These are phyloP conservation scores for Sporodiniella umbellata DNA, from an alignment of 371 early-diverging fungal species.

Conservation along the genomic window DNA sequence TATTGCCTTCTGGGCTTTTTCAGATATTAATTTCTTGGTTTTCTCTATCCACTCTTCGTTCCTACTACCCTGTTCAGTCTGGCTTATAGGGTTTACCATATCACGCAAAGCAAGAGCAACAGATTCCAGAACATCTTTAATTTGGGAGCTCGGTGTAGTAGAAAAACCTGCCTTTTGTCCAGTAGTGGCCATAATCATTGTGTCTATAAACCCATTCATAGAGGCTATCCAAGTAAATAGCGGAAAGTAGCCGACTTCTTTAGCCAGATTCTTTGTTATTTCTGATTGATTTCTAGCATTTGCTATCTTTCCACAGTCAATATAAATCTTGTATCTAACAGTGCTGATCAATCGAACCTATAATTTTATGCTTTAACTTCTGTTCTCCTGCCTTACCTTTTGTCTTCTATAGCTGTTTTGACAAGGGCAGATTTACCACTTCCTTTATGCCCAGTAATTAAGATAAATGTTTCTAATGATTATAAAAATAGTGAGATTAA, in stretches of 20 bases:
- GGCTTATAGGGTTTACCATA: neutral
- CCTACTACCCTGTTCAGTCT: slow-evolving; percentile 2
- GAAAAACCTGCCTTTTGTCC: slow-evolving; percentile 80
- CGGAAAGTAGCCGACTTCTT: slow-evolving; percentile 79
- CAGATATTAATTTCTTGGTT: neutral
- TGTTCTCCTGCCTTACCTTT: too few species aligned
- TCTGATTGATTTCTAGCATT: slow-evolving; percentile 71
- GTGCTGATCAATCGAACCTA: too few species aligned
- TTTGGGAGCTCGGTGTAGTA: slow-evolving; percentile 56
- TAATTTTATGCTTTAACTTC: too few species aligned
- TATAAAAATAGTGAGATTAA: too few species aligned
- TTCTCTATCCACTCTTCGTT: neutral
- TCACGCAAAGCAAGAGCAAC: slow-evolving; percentile 53
- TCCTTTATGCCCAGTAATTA: slow-evolving; percentile 61
- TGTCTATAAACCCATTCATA: slow-evolving; percentile 71
- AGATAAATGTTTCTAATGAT: slow-evolving; percentile 62
- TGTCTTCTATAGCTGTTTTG: slow-evolving; percentile 48
- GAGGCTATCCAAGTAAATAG: slow-evolving; percentile 76
- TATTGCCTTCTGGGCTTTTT: slow-evolving; percentile 3
- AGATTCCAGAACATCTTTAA: slow-evolving; percentile 59
- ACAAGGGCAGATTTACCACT: slow-evolving; percentile 60
- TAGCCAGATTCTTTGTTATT: slow-evolving; percentile 62
- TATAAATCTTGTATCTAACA: slow-evolving; percentile 62
- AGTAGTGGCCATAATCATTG: slow-evolving; percentile 78
- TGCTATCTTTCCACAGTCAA: slow-evolving; percentile 77